Evolutionary conservation across 768 basidiomycete genomes (phyloP), one percentile per base, ranked within the genome.

Genomic region (Pulveroboletus frians): DNA sequence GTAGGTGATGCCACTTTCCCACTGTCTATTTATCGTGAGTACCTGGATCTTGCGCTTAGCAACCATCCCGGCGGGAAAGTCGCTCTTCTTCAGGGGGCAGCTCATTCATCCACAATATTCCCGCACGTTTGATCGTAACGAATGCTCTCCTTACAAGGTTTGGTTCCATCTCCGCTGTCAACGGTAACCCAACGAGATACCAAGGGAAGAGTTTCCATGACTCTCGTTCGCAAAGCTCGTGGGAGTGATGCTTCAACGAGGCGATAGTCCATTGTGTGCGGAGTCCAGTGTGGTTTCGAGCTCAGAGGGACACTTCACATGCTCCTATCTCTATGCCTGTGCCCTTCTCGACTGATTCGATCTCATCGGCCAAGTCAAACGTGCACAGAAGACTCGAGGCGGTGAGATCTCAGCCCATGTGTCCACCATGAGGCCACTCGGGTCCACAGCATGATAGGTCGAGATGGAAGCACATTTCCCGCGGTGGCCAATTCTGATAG

Each of bases 291-390:
- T 9, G 71, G 77, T 37, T 84, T 72, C 39, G 91, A 95, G 6
- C 72, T 98, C 36, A 65, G 83, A 59, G 88, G 91, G 6, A 91
- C 67, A 93, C 91, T 0, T 77, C 86, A 0, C 80, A 83, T 59
- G 85, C 91, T 11, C 96, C 96, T 5, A 84, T 86, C 9, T 86
- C 86, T 11, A 94, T 94, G 5, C 84, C 89, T 75, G 89, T 88
- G n/a, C 71, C 63, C 65, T 93, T n/a, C 70, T 95, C 39, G 92
- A 96, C 61, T 74, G 77, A 15, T 97, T 79, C 59, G 70, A 75
- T 44, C 59, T 75, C 32, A 67, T 78, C 30, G 55, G 75, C 14
- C 69, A 71, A 21, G 1, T 64, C 90, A 13, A 88, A 82, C 55
- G 73, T 79, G 3, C 96, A 97, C 64, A 76, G 93, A 40, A 63